phyloP scores from a whole-genome alignment of 805 yeast species.

The Lachancea sp. region DNA sequence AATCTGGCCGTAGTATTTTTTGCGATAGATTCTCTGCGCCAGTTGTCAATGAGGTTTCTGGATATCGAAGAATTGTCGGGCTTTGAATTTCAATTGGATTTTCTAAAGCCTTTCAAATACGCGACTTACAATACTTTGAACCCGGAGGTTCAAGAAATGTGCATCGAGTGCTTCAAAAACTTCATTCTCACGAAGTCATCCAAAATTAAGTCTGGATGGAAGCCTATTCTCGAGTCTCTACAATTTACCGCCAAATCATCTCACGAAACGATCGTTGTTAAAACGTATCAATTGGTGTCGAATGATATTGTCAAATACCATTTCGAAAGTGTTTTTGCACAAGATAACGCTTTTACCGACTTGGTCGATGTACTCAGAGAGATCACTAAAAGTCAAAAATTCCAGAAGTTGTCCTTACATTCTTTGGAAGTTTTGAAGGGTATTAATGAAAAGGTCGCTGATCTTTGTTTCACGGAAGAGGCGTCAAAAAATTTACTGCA shows the following conservation, averaged over 20 bases:
- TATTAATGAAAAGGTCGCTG: slow-evolving; percentile 55
- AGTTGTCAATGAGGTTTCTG: slow-evolving; percentile 83
- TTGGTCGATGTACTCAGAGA: slow-evolving; percentile 71
- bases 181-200: slow-evolving; percentile 71
- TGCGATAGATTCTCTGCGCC: slow-evolving; percentile 91
- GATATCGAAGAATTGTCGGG: slow-evolving; percentile 92
- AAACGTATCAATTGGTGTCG: slow-evolving; percentile 54
- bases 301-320: slow-evolving; percentile 56
- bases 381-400: slow-evolving; percentile 75
- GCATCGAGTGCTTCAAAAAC: slow-evolving; percentile 80
- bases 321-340: slow-evolving; percentile 55
- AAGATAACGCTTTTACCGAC: slow-evolving; percentile 57
- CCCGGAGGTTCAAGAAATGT: slow-evolving; percentile 75
- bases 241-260: slow-evolving; percentile 58
- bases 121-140: slow-evolving; percentile 63
- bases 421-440: slow-evolving; percentile 67
- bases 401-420: slow-evolving; percentile 74
- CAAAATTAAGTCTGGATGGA: slow-evolving; percentile 90
- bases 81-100: slow-evolving; percentile 92
- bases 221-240: slow-evolving; percentile 73
- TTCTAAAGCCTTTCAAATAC: slow-evolving; percentile 82
- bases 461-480: slow-evolving; percentile 31
- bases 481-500: slow-evolving; percentile 19
- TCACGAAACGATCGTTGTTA: slow-evolving; percentile 52
- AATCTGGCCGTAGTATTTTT: slow-evolving; percentile 75